These are phyloP conservation scores for Penstemon barbatus DNA, from an alignment of 257 asterid genomes.

Conservation along the genomic window DNA sequence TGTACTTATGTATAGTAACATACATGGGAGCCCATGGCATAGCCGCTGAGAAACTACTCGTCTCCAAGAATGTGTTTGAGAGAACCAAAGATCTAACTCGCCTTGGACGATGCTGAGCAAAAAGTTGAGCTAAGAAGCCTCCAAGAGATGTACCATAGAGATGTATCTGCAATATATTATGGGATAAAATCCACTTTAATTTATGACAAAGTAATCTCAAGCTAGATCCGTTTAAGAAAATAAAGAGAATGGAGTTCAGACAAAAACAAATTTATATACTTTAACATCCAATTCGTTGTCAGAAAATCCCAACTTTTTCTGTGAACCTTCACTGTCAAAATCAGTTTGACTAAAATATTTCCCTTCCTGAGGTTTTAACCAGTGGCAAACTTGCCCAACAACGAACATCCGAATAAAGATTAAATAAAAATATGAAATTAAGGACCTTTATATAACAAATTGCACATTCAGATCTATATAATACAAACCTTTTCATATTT, in stretches of 20 bases:
- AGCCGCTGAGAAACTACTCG: constrained; percentile 78
- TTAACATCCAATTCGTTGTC: constrained; percentile 3
- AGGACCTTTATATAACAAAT: too few species aligned
- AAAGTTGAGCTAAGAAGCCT: constrained; percentile 96
- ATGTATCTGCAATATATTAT: constrained; percentile 59
- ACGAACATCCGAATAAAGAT: too few species aligned
- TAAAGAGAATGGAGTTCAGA: background rate
- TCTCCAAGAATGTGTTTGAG: constrained; percentile 91
- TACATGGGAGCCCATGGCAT: constrained; percentile 99
- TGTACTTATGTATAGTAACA: constrained; percentile 29
- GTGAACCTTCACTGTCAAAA: constrained; percentile 1
- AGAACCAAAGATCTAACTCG: constrained; percentile 90
- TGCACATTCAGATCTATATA: too few species aligned
- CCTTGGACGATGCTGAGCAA: constrained; percentile 96
- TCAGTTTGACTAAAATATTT: background rate
- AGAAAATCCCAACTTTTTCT: background rate
- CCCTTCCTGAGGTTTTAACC: too few species aligned
- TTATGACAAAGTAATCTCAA: constrained; percentile 15
- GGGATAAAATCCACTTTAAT: constrained; percentile 22
- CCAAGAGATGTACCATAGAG: constrained; percentile 96
- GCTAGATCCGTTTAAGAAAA: background rate
- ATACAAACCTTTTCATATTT: too few species aligned
- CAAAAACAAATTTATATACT: background rate
- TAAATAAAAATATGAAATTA: too few species aligned
- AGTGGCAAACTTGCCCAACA: too few species aligned